Conservation (phyloP, 495 filamentous ascomycete genomes). For the Aspergillus sparsus region DNA sequence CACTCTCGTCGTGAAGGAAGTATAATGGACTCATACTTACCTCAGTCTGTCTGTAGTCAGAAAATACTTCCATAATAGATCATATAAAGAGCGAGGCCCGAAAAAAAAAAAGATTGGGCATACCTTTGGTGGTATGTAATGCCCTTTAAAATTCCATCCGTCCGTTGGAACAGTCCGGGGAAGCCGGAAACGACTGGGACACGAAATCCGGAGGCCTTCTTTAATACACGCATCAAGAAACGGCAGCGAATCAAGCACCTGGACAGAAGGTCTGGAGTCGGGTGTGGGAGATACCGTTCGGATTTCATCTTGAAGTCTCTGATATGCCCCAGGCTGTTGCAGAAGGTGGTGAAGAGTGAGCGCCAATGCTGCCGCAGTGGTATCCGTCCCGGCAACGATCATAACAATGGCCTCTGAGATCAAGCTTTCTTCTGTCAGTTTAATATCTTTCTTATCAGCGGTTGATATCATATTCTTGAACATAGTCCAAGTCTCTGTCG, state of each 20-base stretch:
- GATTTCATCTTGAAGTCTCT: constrained; percentile 41
- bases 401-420: constrained; percentile 59
- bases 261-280: constrained; percentile 44
- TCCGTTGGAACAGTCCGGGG: constrained; percentile 46
- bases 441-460: constrained; percentile 23
- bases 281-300: constrained; percentile 36
- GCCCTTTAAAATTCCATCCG: constrained; percentile 41
- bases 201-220: constrained; percentile 55
- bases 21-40: constrained; percentile 2
- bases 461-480: constrained; percentile 7
- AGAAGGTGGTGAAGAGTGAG: constrained; percentile 53
- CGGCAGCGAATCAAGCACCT: constrained; percentile 35
- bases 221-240: constrained; percentile 55
- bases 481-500: constrained; percentile 3
- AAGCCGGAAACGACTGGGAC: constrained; percentile 47
- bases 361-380: constrained; percentile 26
- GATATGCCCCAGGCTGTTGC: constrained; percentile 35
- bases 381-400: constrained; percentile 19
- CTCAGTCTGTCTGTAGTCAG: constrained; percentile 7
- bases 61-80: too few relatives aligned
- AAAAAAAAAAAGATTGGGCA: too few relatives aligned
- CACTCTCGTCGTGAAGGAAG: neutral
- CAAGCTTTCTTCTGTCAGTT: constrained; percentile 55
- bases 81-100: too few relatives aligned
- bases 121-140: constrained; percentile 20